Evolutionary conservation across 1,284 basidiomycete species (phyloP).

Genomic region (Takashimella tepidaria): DNA sequence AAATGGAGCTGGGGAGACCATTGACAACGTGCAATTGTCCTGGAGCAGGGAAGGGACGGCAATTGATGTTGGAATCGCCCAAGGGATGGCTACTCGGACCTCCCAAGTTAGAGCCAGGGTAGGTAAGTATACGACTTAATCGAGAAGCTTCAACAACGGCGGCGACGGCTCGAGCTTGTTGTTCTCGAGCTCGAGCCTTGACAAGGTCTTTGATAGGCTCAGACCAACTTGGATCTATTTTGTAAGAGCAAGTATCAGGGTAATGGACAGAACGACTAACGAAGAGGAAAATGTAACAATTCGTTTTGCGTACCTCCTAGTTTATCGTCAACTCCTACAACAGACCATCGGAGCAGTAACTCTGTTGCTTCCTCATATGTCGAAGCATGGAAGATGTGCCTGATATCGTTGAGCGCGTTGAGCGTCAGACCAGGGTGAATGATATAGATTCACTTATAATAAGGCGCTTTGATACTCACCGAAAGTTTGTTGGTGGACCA

Average conservation of each 20-base stretch:
- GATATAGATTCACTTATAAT: neutral
- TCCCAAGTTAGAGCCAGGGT: neutral
- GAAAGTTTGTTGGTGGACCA: constrained; percentile 72
- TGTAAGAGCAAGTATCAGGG: neutral
- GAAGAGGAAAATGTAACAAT: constrained; percentile 25
- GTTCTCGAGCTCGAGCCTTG: constrained; percentile 55
- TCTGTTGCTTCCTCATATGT: constrained; percentile 88
- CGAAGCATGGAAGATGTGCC: constrained; percentile 88
- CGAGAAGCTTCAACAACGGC: constrained; percentile 42
- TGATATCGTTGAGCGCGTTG: constrained; percentile 36
- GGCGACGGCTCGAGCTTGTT: constrained; percentile 75
- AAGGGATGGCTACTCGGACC: neutral
- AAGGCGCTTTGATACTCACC: constrained; percentile 55
- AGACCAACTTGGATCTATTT: constrained; percentile 80
- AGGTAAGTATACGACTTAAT: constrained; percentile 9
- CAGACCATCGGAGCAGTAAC: constrained; percentile 80
- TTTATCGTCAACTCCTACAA: constrained; percentile 79
- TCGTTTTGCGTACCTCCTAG: constrained; percentile 82
- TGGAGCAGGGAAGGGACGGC: constrained; percentile 38
- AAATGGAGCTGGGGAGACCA: constrained; percentile 55
- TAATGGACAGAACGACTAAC: neutral
- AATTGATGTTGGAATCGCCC: neutral
- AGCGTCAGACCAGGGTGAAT: neutral
- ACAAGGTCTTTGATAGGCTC: constrained; percentile 80
- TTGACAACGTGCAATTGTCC: constrained; percentile 71